These are phyloP conservation scores for Boletellus ananiceps DNA, from an alignment of 768 basidiomycete species.

Conservation along the genomic window DNA sequence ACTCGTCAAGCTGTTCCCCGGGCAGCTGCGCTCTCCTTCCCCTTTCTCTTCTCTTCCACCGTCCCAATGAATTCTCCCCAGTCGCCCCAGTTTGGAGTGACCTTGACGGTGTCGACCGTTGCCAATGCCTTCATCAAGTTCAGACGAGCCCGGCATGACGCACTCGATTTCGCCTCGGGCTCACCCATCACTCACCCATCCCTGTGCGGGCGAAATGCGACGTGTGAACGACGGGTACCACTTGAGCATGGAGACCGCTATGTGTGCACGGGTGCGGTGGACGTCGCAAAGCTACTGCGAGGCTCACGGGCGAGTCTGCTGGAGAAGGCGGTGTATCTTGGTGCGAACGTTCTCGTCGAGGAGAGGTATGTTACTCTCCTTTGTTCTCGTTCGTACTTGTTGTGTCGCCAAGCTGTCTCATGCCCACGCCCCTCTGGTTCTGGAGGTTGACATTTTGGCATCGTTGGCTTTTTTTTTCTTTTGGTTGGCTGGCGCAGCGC, in stretches of 20 bases:
- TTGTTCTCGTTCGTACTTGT: neutral
- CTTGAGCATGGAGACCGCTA: constrained; percentile 42
- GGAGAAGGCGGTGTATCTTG: constrained; percentile 44
- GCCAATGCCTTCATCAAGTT: constrained; percentile 54
- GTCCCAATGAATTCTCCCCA: constrained; percentile 18
- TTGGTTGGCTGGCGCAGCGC: too few relatives aligned
- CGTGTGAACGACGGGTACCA: constrained; percentile 27
- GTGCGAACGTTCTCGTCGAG: constrained; percentile 60
- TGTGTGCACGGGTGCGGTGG: constrained; percentile 59
- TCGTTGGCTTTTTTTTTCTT: neutral
- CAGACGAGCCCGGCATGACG: constrained; percentile 36
- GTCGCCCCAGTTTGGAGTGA: constrained; percentile 19
- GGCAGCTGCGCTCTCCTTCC: neutral
- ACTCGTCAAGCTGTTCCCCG: constrained; percentile 1
- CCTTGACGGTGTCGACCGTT: constrained; percentile 34
- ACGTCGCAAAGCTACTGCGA: constrained; percentile 52
- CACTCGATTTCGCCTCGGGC: constrained; percentile 37
- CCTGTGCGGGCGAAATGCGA: constrained; percentile 27
- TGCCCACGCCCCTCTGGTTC: neutral
- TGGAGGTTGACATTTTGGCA: neutral
- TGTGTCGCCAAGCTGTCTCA: neutral
- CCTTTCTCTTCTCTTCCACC: neutral
- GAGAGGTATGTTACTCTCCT: constrained; percentile 51
- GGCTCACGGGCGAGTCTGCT: constrained; percentile 49
- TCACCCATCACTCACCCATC: constrained; percentile 35